Evolutionary conservation across 306 rosid genomes (phyloP), one percentile per base, ranked within the genome.

Genomic region (Citrullus amarus): DNA sequence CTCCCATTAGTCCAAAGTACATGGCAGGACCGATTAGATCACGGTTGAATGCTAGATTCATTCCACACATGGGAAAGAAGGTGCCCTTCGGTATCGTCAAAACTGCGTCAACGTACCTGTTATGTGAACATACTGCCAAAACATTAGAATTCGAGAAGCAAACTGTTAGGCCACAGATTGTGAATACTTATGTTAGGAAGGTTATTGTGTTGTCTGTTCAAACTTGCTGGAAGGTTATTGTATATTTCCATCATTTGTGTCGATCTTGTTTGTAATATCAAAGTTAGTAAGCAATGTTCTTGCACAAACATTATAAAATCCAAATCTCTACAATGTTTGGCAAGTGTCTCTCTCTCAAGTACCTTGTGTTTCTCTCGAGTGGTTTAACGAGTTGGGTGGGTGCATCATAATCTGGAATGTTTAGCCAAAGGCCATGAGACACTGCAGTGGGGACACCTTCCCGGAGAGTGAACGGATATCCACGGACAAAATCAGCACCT

Each of bases 1-100:
- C 96, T 28, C 97, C 97, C 96, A 93, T 90, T 77, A 93, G 96
- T 77, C 93, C 97, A 38, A 93, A 91, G 90, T 93, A 91, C 97
- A 93, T 88, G 22, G 92, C 97, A 44, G 97, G 92, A 51, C 97
- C 97, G 17, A 93, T 88, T 70, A 93, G 76, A 16, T 89, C 92
- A 20, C 97, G 96, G 89, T 93, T 65, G 83, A 93, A 93, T 22
- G 92, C 93, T 86, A 93, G 84, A 71, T 92, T 92, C 97, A 92
- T 92, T 44, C 91, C 97, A 51, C 96, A 88, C 96, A 92, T 92
- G 77, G 97, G 97, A 39, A 90, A 90, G 41, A 92, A 88, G 38
- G 96, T 88, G 56, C 93, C 91, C 86, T 89, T 92, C 22, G 96
- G 97, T 12, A 90, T 83, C 2, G 93, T 92, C 89, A 92, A 1